Evolutionary conservation across 2,329 filamentous ascomycete genomes (phyloP).

Genomic region (Neopestalotiopsis sp.): DNA sequence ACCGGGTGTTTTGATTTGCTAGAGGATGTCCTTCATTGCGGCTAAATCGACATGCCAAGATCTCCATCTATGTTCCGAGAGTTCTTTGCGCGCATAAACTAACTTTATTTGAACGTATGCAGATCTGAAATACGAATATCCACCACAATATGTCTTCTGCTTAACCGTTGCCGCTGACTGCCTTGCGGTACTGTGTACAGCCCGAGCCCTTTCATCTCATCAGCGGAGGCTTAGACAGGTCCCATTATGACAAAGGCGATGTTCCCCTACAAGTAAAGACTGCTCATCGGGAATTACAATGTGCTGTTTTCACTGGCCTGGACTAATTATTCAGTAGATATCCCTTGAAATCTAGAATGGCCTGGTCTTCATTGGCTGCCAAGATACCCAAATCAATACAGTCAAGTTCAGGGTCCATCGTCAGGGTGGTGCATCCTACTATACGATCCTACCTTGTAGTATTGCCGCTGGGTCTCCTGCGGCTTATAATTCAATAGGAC

Average conservation of each 20-base stretch:
- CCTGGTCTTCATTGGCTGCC: neutral
- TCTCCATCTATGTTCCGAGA: conserved; percentile 6
- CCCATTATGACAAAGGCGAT: neutral
- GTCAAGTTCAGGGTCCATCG: conserved; percentile 23
- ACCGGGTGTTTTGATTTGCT: conserved; percentile 25
- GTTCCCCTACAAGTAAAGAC: neutral
- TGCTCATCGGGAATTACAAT: neutral
- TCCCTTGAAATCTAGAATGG: neutral
- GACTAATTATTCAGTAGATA: neutral
- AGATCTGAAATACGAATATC: conserved; percentile 17
- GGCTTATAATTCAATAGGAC: neutral
- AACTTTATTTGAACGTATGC: conserved; percentile 29
- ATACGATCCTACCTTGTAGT: conserved; percentile 27
- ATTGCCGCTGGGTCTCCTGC: conserved; percentile 19
- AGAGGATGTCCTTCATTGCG: conserved; percentile 25
- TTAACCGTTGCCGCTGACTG: neutral
- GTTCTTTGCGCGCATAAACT: neutral
- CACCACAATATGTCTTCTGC: conserved; percentile 23
- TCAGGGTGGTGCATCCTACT: conserved; percentile 26
- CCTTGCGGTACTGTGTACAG: neutral
- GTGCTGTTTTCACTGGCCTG: no score
- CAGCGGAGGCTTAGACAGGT: neutral
- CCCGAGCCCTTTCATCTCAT: neutral
- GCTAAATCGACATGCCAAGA: conserved; percentile 30
- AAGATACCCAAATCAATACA: conserved; percentile 17